Conservation (phyloP, 1,139 yeast species). For the Lizanozyma gosingica region DNA sequence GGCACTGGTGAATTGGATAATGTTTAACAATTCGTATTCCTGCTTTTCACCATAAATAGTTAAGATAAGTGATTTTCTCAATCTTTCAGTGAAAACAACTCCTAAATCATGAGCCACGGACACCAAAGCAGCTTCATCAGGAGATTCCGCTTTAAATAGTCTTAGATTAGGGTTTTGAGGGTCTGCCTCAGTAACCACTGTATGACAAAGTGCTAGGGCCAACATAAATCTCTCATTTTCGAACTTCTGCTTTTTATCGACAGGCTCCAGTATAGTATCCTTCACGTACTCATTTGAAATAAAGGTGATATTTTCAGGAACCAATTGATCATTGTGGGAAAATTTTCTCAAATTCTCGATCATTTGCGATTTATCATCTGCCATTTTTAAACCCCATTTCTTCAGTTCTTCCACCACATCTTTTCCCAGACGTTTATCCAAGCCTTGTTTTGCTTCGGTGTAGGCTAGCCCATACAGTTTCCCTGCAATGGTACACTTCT, state of each 20-base stretch:
- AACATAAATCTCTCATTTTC: slow-evolving; percentile 76
- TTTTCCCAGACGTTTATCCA: slow-evolving; percentile 79
- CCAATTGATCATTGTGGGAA: slow-evolving; percentile 48
- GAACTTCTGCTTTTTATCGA: slow-evolving; percentile 44
- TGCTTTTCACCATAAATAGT: slow-evolving; percentile 66
- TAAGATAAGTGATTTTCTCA: slow-evolving; percentile 60
- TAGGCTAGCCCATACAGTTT: slow-evolving; percentile 87
- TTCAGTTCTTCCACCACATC: slow-evolving; percentile 65
- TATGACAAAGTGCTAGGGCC: slow-evolving; percentile 84
- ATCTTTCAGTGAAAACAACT: slow-evolving; percentile 67
- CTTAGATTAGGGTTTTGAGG: slow-evolving; percentile 42
- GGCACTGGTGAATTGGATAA: slow-evolving; percentile 80
- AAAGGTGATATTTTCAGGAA: slow-evolving; percentile 66
- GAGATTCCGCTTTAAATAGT: slow-evolving; percentile 87
- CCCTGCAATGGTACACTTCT: slow-evolving; percentile 85
- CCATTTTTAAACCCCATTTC: slow-evolving; percentile 54
- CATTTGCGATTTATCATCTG: slow-evolving; percentile 60
- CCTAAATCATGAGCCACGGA: slow-evolving; percentile 92
- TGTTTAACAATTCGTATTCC: slow-evolving; percentile 68
- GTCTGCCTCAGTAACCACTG: slow-evolving; percentile 72
- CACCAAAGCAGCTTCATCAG: slow-evolving; percentile 95
- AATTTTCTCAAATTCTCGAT: slow-evolving; percentile 39
- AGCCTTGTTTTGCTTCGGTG: slow-evolving; percentile 92
- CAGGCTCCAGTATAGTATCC: slow-evolving; percentile 26
- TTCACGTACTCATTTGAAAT: slow-evolving; percentile 53